These are phyloP conservation scores for Fusarium incarnatum DNA, from an alignment of 2,329 filamentous ascomycete species.

Conservation along the genomic window DNA sequence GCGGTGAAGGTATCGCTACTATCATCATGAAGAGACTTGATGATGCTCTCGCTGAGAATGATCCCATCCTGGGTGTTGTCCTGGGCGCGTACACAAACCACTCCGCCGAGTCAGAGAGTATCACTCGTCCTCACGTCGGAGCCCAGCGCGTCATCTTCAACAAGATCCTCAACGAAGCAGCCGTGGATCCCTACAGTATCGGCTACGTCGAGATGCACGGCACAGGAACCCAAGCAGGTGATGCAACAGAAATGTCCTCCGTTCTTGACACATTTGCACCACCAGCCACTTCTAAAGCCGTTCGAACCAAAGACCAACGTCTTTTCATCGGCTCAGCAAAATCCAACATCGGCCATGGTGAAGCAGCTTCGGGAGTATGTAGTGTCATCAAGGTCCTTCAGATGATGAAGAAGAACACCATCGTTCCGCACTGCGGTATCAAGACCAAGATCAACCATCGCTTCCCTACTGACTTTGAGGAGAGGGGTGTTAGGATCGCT, in stretches of 20 bases:
- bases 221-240: constrained; percentile 83
- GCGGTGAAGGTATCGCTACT: constrained; percentile 61
- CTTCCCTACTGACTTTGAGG: constrained; percentile 56
- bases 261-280: constrained; percentile 70
- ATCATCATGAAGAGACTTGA: constrained; percentile 64
- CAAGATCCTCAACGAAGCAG: constrained; percentile 75
- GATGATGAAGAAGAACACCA: constrained; percentile 60
- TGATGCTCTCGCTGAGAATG: constrained; percentile 65
- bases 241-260: constrained; percentile 84
- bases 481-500: constrained; percentile 63
- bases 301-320: constrained; percentile 15
- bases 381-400: constrained; percentile 67
- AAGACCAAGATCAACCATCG: constrained; percentile 59
- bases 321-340: constrained; percentile 73
- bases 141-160: constrained; percentile 72
- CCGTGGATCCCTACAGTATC: constrained; percentile 80
- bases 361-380: constrained; percentile 68
- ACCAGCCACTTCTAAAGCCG: not conserved
- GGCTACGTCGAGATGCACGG: constrained; percentile 93
- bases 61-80: constrained; percentile 74
- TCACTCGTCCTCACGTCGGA: constrained; percentile 75
- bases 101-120: constrained; percentile 75
- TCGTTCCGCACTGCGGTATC: constrained; percentile 67
- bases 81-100: constrained; percentile 75
- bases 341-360: constrained; percentile 73